A percentile compares a stretch with the other conserved stretches of the same genome.
Conservation (phyloP, 2,329 filamentous ascomycete species). For the Phyllosticta citrichinensis region DNA sequence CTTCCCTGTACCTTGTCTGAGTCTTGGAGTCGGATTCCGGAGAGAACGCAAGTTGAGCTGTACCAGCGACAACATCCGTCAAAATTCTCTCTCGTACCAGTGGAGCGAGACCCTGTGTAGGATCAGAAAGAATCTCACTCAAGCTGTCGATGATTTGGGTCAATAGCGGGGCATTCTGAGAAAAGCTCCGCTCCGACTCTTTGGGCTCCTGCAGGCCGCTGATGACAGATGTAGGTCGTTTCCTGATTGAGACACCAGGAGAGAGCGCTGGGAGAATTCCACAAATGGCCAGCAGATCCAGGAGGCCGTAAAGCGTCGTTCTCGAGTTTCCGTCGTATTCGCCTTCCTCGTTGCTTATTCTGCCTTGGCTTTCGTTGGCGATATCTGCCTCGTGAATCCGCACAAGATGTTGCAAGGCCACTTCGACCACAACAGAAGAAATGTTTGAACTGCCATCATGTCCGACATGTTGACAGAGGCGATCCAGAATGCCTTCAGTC, state of each 20-base stretch:
- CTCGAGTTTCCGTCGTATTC: constrained; percentile 30
- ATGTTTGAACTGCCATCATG: not conserved
- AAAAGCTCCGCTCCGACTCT: no score
- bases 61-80: constrained; percentile 25
- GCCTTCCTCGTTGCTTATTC: constrained; percentile 15
- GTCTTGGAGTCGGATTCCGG: constrained; percentile 14
- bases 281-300: constrained; percentile 25
- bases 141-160: not conserved
- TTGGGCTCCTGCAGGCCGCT: constrained; percentile 5
- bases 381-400: constrained; percentile 26
- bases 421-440: not conserved
- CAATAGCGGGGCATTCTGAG: not conserved
- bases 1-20: constrained; percentile 12
- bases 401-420: constrained; percentile 22
- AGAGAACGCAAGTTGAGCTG: constrained; percentile 25
- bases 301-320: constrained; percentile 27
- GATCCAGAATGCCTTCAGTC: constrained; percentile 5
- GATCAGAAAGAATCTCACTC: not conserved
- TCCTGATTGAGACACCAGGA: constrained; percentile 22
- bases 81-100: constrained; percentile 25
- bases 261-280: constrained; percentile 27
- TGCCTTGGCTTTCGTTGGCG: constrained; percentile 14
- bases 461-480: not conserved
- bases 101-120: constrained; percentile 22
- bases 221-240: constrained; percentile 26